phyloP scores from a whole-genome alignment of 257 asterid species.

The Petrea volubilis region DNA sequence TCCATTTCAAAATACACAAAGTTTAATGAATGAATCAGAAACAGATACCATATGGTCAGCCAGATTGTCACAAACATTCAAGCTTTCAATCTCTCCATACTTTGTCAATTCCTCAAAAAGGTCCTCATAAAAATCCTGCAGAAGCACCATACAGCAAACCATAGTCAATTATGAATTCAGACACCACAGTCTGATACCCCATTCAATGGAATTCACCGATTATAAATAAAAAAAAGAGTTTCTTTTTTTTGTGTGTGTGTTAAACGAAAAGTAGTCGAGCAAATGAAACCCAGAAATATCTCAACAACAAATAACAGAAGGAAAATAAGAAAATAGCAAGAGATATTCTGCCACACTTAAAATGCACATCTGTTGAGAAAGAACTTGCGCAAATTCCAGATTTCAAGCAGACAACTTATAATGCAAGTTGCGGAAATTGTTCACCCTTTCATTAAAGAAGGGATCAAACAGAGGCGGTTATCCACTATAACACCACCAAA shows the following conservation, averaged over 20 bases:
- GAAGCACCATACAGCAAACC: not conserved
- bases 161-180: not conserved
- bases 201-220: not conserved
- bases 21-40: not conserved
- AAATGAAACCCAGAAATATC: not conserved
- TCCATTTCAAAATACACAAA: not conserved
- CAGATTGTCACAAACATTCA: conserved; percentile 88
- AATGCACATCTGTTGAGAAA: not conserved
- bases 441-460: not conserved
- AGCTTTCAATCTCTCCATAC: conserved; percentile 88
- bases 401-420: not conserved
- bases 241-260: not conserved
- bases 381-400: not conserved
- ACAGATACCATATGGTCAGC: conserved; percentile 92
- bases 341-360: not conserved
- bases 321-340: not conserved
- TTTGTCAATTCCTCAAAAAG: conserved; percentile 88
- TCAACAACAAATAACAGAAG: not conserved
- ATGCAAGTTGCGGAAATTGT: not conserved
- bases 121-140: conserved; percentile 92
- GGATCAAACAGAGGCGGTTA: not conserved
- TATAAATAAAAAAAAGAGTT: not conserved
- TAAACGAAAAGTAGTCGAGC: not conserved
- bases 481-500: not conserved
- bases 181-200: not conserved